phyloP scores from a whole-genome alignment of 2,329 filamentous ascomycete genomes.

The Bipolaris cookei region DNA sequence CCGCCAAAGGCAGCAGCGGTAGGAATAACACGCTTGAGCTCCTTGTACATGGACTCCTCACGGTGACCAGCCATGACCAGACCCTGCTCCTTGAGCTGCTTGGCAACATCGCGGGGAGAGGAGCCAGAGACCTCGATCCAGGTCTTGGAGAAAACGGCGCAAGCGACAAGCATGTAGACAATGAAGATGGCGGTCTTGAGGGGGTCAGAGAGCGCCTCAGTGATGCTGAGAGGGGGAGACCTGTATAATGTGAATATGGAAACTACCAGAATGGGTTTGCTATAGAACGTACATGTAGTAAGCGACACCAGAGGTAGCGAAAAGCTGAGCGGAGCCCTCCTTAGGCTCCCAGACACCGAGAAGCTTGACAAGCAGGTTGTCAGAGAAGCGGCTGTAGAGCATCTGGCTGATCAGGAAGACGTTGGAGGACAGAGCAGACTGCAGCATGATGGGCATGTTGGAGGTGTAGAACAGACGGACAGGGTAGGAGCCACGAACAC shows the following conservation, averaged over 20 bases:
- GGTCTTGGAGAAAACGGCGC: slow-evolving; percentile 98
- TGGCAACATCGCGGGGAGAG: slow-evolving; percentile 95
- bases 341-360: slow-evolving; percentile 98
- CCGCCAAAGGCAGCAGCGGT: slow-evolving; percentile 98
- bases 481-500: slow-evolving; percentile 96
- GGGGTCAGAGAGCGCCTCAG: slow-evolving; percentile 93
- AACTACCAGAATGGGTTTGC: not conserved
- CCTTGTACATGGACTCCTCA: slow-evolving; percentile 99
- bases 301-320: slow-evolving; percentile 88
- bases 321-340: slow-evolving; percentile 94
- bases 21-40: slow-evolving; percentile 98
- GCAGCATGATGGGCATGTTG: slow-evolving; percentile 99
- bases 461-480: slow-evolving; percentile 99
- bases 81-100: slow-evolving; percentile 99
- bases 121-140: slow-evolving; percentile 99
- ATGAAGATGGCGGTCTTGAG: slow-evolving; percentile 97
- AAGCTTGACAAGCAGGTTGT: slow-evolving; percentile 97
- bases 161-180: slow-evolving; percentile 96
- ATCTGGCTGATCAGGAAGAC: slow-evolving; percentile 99
- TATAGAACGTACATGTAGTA: slow-evolving; percentile 80
- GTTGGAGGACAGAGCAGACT: slow-evolving; percentile 98
- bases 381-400: slow-evolving; percentile 98
- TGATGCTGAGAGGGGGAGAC: slow-evolving; percentile 95
- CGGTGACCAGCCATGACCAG: slow-evolving; percentile 99
- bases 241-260: slow-evolving; percentile 29